Base-by-base conservation (phyloP, 2,329 filamentous ascomycete species). In the Cytospora paraplurivora region DNA sequence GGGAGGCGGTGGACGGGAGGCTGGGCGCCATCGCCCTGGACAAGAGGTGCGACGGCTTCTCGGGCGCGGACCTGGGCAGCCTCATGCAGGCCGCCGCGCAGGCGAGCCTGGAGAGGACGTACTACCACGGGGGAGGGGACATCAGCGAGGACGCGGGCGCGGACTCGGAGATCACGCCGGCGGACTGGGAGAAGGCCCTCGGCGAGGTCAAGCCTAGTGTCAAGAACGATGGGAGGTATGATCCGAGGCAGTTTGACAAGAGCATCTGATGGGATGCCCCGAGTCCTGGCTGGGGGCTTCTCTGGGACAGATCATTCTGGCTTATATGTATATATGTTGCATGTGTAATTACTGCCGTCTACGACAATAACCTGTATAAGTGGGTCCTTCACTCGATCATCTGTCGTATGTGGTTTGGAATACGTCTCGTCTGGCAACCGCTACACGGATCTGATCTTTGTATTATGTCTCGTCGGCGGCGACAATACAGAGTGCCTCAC, bases 21-120 rank as follows among this genome's bases (percentile, higher is more conserved):
- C 76, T 95, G 1, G 85, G 85, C 3, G 76, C 77, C 3, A 81
- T 97, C 5, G 94, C 91, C 0, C 80, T 84, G 37, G 87, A 89
- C 63, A 64, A 72, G 10, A 79, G 87, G 12, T 97, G 93, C 73
- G 81, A 84, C 11, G 87, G 91, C 32, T 98, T 94, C 75, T 94
- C 90, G 65, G 87, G 86, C 65, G 87, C 87, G 1, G 87, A 89
- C 70, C 74, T 89, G 47, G 80, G 81, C 37, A 86, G 85, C 67
- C 77, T 88, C 3, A 72, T 76, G 69, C 74, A 74, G 56, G 72
- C 72, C 8, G 75, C 75, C 1, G 71, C 82, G 15, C 71, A 74
- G 54, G 72, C 76, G 52, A 79, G 75, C 62, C 65, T 78, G 64
- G 69, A 74, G 68, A 67, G 75, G 62, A 70, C 69, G 7, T 71